Evolutionary conservation across 148 eudicot genomes (phyloP), one percentile per base, ranked within the genome.

Genomic region (Amaranthus palmeri): DNA sequence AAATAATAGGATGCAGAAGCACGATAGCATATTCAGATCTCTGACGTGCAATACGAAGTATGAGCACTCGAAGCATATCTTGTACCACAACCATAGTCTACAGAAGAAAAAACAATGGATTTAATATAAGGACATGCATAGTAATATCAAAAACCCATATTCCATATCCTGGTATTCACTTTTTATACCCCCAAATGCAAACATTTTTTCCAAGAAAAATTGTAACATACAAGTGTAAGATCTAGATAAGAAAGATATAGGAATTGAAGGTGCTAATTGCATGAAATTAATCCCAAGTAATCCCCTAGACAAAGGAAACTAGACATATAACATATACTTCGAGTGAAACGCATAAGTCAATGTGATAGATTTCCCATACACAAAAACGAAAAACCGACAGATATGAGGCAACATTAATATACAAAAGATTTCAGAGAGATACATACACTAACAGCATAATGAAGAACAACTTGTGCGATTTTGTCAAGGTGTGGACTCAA

Each of bases 401-500:
- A 25, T 25, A 25, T 25, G 36, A 71, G 18, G 15, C 3, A 61
- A n/a, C 12, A 57, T 42, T 49, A 4, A 67, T 58, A 66, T 2
- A 77, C 45, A 52, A 60, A 76, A 68, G 59, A 74, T 43, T 6
- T 41, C 48, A 17, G 36, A 71, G 44, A 67, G 4, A 42, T 44
- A 83, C 99, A 55, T 92, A 96, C 99, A 80, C 97, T 92, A 75
- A 81, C 77, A 67, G 97, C 92, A 86, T 88, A 92, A 77, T 86
- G 96, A 66, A 90, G 80, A 63, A 92, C 69, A 72, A 96, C 82
- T 78, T 88, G 88, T 5, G 88, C 92, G 64, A 96, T 81, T 76
- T 90, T 92, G 55, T 66, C 83, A 50, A 90, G 88, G 71, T 87
- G 90, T 61, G 90, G 96, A 73, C 81, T 80, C 83, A 96, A 79